phyloP scores from a whole-genome alignment of 2,329 filamentous ascomycete species.

The Huntiella abstrusa region DNA sequence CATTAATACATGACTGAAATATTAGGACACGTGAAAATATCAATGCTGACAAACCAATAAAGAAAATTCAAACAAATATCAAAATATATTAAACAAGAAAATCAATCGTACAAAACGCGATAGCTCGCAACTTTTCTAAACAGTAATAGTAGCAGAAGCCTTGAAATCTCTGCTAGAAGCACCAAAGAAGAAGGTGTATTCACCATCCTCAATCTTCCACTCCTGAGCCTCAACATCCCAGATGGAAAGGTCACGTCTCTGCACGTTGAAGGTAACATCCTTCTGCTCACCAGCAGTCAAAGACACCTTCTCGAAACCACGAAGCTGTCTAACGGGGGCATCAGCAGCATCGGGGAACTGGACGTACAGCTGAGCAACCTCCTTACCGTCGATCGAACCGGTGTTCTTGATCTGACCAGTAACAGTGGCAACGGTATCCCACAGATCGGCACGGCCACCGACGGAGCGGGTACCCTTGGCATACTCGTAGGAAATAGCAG shows the following conservation, averaged over 20 bases:
- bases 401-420: conserved; percentile 31
- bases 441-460: conserved; percentile 38
- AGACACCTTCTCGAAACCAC: conserved; percentile 44
- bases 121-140: not conserved
- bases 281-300: conserved; percentile 26
- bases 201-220: conserved; percentile 33
- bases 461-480: conserved; percentile 16
- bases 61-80: not conserved
- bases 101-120: not conserved
- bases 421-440: conserved; percentile 29
- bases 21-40: not conserved
- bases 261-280: conserved; percentile 33
- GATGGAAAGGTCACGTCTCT: conserved; percentile 43
- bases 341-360: conserved; percentile 26
- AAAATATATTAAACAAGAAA: not conserved
- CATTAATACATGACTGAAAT: too few relatives aligned
- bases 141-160: conserved; percentile 5
- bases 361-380: conserved; percentile 39
- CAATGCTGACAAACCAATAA: not conserved
- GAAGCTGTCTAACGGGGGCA: conserved; percentile 37
- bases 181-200: conserved; percentile 27
- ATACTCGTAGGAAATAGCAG: conserved; percentile 19
- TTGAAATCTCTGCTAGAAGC: conserved; percentile 26
- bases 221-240: conserved; percentile 44
- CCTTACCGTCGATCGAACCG: conserved; percentile 27